Evolutionary conservation across 345 rosid genomes (phyloP).

Genomic region (Rubroshorea leprosula): DNA sequence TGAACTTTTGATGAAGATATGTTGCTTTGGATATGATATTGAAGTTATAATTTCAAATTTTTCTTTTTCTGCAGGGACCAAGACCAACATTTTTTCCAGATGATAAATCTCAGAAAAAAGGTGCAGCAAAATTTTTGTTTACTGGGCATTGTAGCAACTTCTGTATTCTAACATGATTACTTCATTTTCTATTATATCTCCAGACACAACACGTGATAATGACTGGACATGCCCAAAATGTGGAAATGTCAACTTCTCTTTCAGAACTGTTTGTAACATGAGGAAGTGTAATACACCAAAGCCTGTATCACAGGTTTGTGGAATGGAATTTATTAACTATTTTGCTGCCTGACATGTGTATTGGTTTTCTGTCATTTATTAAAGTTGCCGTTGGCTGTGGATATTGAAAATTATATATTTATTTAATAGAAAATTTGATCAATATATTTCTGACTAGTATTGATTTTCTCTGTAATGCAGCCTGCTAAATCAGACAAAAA

Average conservation of each 20-base stretch:
- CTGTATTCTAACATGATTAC: neutral
- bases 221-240: conserved; percentile 99
- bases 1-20: neutral
- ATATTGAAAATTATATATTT: neutral
- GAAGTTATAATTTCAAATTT: neutral
- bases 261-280: conserved; percentile 95
- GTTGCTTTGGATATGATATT: conserved; percentile 1
- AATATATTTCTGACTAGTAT: conserved; percentile 1
- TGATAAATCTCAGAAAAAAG: conserved; percentile 64
- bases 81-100: conserved; percentile 84
- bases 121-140: conserved; percentile 22
- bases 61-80: conserved; percentile 50
- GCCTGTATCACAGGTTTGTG: conserved; percentile 91
- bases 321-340: neutral
- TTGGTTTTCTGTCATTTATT: neutral
- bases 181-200: conserved; percentile 2
- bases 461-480: conserved; percentile 34
- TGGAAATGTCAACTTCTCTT: conserved; percentile 93
- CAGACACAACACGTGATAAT: conserved; percentile 82
- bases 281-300: conserved; percentile 97
- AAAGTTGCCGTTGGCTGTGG: neutral
- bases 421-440: neutral
- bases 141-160: neutral
- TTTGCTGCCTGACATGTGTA: neutral
- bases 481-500: conserved; percentile 68